These are phyloP conservation scores for Yamadazyma trypodendri DNA, from an alignment of 1,139 yeast genomes.

Conservation along the genomic window DNA sequence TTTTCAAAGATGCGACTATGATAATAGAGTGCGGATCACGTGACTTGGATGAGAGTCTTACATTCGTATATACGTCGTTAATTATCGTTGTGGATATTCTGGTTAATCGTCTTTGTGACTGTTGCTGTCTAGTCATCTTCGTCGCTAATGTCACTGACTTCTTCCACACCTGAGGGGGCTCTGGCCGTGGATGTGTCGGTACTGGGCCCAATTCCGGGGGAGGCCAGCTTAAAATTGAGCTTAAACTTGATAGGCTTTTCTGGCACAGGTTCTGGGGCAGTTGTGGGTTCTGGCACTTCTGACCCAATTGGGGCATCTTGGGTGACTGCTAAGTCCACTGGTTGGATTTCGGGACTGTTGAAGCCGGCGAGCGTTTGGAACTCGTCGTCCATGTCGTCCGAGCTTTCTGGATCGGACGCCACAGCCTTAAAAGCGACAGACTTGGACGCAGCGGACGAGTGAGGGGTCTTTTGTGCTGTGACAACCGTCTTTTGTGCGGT, in stretches of 20 bases:
- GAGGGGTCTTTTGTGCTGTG: background rate
- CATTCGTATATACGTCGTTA: no score
- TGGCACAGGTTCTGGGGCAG: constrained; percentile 1
- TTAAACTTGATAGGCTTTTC: constrained; percentile 2
- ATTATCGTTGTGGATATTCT: no score
- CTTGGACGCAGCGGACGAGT: background rate
- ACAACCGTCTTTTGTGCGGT: background rate
- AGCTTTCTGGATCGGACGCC: background rate
- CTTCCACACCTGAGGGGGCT: constrained; percentile 1
- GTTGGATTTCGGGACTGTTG: no score
- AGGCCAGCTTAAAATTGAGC: constrained; percentile 5
- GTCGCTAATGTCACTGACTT: constrained; percentile 11
- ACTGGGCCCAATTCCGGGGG: no score
- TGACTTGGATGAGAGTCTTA: no score
- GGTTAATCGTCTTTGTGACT: constrained; percentile 4
- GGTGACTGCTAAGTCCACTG: no score
- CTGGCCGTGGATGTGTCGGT: no score
- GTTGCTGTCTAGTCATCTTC: constrained; percentile 6
- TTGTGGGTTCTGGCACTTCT: background rate
- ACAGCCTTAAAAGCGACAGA: background rate
- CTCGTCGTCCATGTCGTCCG: constrained; percentile 1
- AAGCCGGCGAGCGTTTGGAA: background rate
- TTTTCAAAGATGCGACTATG: no score
- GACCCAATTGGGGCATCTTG: no score
- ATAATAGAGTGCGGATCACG: no score